Percentiles rank a stretch among this genome's conserved stretches.
Evolutionary conservation across 768 basidiomycete genomes (phyloP).

Genomic region (Boletellus sp.): DNA sequence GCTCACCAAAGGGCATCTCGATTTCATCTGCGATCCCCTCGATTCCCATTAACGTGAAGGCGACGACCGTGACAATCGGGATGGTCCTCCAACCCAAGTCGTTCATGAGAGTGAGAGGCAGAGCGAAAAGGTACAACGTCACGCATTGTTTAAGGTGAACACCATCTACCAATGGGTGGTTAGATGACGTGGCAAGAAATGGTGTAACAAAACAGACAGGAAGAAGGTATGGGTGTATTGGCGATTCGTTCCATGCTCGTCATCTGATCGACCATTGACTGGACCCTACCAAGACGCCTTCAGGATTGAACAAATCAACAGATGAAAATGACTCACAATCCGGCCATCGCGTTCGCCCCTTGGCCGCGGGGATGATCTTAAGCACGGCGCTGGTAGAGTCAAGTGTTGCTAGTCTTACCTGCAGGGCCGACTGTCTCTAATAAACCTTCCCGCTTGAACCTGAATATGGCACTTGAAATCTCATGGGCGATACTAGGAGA

Average conservation of each 20-base stretch:
- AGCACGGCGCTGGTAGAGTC: neutral
- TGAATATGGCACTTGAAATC: constrained; percentile 62
- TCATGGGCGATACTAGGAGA: constrained; percentile 73
- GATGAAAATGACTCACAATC: constrained; percentile 42
- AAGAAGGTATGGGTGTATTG: constrained; percentile 78
- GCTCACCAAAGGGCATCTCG: constrained; percentile 88
- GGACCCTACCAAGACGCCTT: constrained; percentile 48
- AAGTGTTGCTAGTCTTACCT: constrained; percentile 38
- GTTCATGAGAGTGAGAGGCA: constrained; percentile 82
- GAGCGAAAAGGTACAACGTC: constrained; percentile 85
- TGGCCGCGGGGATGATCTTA: constrained; percentile 2
- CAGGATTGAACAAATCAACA: neutral
- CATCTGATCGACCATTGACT: constrained; percentile 81
- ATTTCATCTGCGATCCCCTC: constrained; percentile 95
- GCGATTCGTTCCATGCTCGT: constrained; percentile 88
- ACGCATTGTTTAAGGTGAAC: constrained; percentile 95
- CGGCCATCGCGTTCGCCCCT: constrained; percentile 78
- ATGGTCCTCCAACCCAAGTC: constrained; percentile 82
- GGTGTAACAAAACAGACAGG: constrained; percentile 45
- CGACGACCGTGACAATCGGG: constrained; percentile 80
- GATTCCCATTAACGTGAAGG: constrained; percentile 91
- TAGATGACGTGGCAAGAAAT: constrained; percentile 6
- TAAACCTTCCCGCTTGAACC: constrained; percentile 74
- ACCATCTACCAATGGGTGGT: constrained; percentile 49
- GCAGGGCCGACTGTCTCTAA: constrained; percentile 90